A percentile compares a stretch with the other conserved stretches of the same genome.
Evolutionary conservation across 768 basidiomycete genomes (phyloP).

Genomic region (Tulasnella calospora): DNA sequence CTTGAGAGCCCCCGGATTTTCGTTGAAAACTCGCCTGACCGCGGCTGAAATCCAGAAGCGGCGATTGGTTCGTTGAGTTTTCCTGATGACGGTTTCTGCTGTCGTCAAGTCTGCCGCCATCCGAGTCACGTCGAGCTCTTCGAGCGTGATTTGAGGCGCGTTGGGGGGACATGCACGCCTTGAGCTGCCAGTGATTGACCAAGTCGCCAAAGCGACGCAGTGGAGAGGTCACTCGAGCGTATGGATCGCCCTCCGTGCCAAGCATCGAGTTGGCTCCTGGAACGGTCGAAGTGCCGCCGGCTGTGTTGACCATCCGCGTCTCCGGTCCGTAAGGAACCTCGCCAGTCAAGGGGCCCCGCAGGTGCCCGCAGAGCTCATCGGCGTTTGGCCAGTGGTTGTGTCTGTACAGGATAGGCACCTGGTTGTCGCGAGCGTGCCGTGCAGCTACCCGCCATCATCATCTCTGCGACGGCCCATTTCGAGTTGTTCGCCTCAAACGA

Average conservation of each 20-base stretch:
- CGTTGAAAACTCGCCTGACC: conserved; percentile 40
- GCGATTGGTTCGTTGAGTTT: conserved; percentile 36
- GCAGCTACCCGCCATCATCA: conserved; percentile 19
- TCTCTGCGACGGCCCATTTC: conserved; percentile 16
- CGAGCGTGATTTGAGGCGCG: conserved; percentile 43
- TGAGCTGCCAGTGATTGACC: conserved; percentile 89
- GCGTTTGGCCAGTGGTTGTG: not conserved
- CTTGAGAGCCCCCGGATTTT: not conserved
- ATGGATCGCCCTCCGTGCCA: conserved; percentile 73
- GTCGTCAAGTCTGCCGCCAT: conserved; percentile 41
- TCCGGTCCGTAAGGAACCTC: conserved; percentile 6
- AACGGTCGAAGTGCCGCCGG: not conserved
- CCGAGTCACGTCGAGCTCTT: conserved; percentile 46
- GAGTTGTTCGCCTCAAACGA: conserved; percentile 16
- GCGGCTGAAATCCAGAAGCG: conserved; percentile 43
- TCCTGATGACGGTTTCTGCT: conserved; percentile 39
- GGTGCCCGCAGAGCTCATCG: not conserved
- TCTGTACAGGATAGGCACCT: conserved; percentile 7
- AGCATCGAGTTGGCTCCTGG: conserved; percentile 63
- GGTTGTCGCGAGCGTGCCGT: not conserved
- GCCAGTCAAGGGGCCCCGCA: conserved; percentile 10
- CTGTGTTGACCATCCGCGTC: conserved; percentile 3
- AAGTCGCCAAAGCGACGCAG: conserved; percentile 80
- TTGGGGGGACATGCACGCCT: conserved; percentile 40
- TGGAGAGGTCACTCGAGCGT: conserved; percentile 78